phyloP scores from a whole-genome alignment of 1,284 basidiomycete species.

The Sparassis latifolia region DNA sequence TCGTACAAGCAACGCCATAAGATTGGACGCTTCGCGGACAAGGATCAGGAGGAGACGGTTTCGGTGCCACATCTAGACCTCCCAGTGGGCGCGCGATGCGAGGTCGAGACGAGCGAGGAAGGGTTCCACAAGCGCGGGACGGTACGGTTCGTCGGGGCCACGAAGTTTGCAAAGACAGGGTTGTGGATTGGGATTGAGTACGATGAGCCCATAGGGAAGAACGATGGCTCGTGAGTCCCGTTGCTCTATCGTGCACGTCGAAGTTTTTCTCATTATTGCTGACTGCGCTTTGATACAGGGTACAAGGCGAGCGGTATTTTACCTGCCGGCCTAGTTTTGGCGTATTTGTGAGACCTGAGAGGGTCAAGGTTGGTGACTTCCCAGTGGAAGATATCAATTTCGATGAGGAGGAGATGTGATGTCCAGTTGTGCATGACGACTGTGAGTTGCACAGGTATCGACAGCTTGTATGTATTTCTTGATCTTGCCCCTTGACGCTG shows the following conservation, averaged over 20 bases:
- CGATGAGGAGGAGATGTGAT: conserved; percentile 49
- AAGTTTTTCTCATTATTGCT: conserved; percentile 1
- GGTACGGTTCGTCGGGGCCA: conserved; percentile 79
- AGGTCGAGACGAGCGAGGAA: conserved; percentile 66
- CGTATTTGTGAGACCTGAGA: conserved; percentile 83
- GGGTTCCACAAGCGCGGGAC: conserved; percentile 75
- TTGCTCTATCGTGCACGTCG: not conserved
- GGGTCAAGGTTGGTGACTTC: conserved; percentile 81
- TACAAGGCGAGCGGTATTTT: conserved; percentile 85
- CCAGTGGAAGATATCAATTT: conserved; percentile 74
- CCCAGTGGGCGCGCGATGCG: conserved; percentile 70
- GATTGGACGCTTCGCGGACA: conserved; percentile 80
- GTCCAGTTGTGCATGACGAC: not conserved
- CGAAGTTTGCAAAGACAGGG: conserved; percentile 68
- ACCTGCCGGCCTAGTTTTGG: conserved; percentile 73
- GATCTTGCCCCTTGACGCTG: no score
- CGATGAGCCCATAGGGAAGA: conserved; percentile 95
- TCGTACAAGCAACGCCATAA: conserved; percentile 87
- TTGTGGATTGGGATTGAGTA: conserved; percentile 93
- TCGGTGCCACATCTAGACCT: conserved; percentile 35
- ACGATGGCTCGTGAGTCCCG: conserved; percentile 81
- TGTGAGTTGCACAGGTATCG: not conserved
- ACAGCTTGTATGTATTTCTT: no score
- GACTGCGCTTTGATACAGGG: conserved; percentile 38
- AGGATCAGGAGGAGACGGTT: conserved; percentile 27